These are phyloP conservation scores for Penicillium egyptiacum DNA, from an alignment of 495 filamentous ascomycete genomes.

Conservation along the genomic window DNA sequence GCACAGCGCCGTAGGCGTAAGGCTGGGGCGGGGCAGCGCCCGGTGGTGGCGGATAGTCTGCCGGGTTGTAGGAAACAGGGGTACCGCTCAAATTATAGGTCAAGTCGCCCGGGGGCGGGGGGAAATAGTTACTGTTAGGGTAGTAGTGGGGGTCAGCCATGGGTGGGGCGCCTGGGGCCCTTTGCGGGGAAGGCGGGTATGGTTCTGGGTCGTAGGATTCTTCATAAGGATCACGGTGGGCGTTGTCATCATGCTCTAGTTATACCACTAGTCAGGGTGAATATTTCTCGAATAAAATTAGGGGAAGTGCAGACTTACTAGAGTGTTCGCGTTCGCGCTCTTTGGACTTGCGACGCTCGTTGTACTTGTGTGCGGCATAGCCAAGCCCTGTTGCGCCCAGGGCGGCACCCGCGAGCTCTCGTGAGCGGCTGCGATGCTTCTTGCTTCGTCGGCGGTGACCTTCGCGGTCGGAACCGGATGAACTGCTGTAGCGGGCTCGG, in stretches of 20 bases:
- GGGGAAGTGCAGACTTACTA: constrained; percentile 16
- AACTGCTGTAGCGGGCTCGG: constrained; percentile 39
- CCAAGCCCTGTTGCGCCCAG: constrained; percentile 72
- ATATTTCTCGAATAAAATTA: constrained; percentile 6
- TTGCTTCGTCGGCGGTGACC: constrained; percentile 39
- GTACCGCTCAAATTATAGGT: constrained; percentile 32
- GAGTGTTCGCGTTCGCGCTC: constrained; percentile 33
- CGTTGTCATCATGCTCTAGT: constrained; percentile 41
- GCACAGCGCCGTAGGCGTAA: constrained; percentile 44
- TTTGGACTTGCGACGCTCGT: constrained; percentile 56
- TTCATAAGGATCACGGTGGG: constrained; percentile 39
- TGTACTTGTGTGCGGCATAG: constrained; percentile 69
- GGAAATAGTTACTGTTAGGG: constrained; percentile 41
- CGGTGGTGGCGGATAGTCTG: constrained; percentile 49
- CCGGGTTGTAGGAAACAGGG: constrained; percentile 38
- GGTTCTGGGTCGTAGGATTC: constrained; percentile 47
- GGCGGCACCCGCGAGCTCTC: constrained; percentile 66
- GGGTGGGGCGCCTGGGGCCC: constrained; percentile 18
- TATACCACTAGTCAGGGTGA: neutral
- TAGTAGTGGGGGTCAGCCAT: constrained; percentile 38
- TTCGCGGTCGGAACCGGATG: constrained; percentile 46
- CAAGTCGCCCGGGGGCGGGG: constrained; percentile 44
- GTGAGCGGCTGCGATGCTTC: constrained; percentile 63
- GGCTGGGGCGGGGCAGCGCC: constrained; percentile 45
- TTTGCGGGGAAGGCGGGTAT: constrained; percentile 37